Conservation (phyloP, 495 filamentous ascomycete genomes). For the Hyaloscypha bicolor region DNA sequence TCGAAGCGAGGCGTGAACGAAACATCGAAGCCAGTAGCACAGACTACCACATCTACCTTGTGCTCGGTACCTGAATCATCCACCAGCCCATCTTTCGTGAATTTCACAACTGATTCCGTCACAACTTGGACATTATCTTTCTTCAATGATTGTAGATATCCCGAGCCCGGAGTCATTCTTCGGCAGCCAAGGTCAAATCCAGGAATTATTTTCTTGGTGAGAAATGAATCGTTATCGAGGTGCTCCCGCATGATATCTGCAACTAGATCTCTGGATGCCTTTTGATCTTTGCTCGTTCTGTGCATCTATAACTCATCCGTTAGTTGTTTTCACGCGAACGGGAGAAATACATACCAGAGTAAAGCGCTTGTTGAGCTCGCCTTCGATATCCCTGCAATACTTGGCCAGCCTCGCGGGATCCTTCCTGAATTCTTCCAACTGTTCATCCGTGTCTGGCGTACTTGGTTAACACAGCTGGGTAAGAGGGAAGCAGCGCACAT, state of each 20-base stretch:
- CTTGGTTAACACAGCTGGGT: not conserved
- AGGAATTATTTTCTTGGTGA: slow-evolving; percentile 32
- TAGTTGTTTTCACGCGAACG: not conserved
- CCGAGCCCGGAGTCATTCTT: slow-evolving; percentile 69
- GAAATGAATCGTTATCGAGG: not conserved
- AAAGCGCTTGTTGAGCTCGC: slow-evolving; percentile 57
- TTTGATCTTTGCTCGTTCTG: slow-evolving; percentile 17
- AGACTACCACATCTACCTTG: slow-evolving; percentile 63
- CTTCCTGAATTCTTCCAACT: slow-evolving; percentile 47
- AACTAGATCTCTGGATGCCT: slow-evolving; percentile 25
- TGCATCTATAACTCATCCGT: slow-evolving; percentile 10
- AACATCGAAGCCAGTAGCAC: slow-evolving; percentile 66
- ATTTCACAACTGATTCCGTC: slow-evolving; percentile 53
- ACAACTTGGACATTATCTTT: slow-evolving; percentile 65
- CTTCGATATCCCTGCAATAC: slow-evolving; percentile 39
- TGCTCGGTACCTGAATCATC: slow-evolving; percentile 52
- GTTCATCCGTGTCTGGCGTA: slow-evolving; percentile 40
- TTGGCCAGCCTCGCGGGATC: slow-evolving; percentile 40
- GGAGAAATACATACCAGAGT: slow-evolving; percentile 49
- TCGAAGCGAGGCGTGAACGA: slow-evolving; percentile 61
- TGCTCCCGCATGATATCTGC: slow-evolving; percentile 19
- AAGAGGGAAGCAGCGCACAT: not conserved
- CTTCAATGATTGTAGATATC: slow-evolving; percentile 67
- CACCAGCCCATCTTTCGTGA: slow-evolving; percentile 60
- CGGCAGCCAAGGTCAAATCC: slow-evolving; percentile 68